Base-by-base conservation (phyloP, 371 early-diverging fungal genomes). In the Dipsacomyces acuminosporus region DNA sequence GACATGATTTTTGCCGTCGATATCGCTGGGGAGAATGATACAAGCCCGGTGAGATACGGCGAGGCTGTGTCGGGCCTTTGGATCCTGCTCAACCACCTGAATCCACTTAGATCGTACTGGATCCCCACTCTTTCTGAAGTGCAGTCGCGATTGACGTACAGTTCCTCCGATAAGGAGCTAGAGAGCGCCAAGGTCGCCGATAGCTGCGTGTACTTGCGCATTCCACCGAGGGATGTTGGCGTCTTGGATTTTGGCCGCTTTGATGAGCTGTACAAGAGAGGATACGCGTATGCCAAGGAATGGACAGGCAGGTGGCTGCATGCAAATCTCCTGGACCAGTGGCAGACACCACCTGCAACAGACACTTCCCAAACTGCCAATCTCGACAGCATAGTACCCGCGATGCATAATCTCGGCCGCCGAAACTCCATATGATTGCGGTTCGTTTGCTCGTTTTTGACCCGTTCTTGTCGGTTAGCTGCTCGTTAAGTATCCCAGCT, bases 61-160 rank as follows among this genome's bases (percentile, higher is more conserved):
- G 99, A 98, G 71, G 84, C 89, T 1, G 78, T 98, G 25, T 91
- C 91, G 35, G 99, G 99, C 15, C 91, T 92, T 86, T 86, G 90
- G 80, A 89, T 95, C 2, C 64, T 97, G 15, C 65, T 95, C 48
- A 85, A 90, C 65, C 83, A 86, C 44, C 82, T 81, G 59, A 95
- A 89, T 62, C 96, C 88, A 8, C 87, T 90, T 59, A 54, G 74
- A 38, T 51, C 54, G n/a, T 62, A 75, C 45, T 76, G 83, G 42
- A 89, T 98, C 43, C 93, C 99, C 18, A 84, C 87, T n/a, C 80
- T 98, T 66, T 86, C 95, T 7, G 99, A 99, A 51, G 91, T 99
- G 64, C 99, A 99, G 79, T 89, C 91, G 42, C 81, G 99, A 23
- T 73, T 99, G 23, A 91, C 99, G 0, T 99, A 97, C 77, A 91